Base-by-base conservation (phyloP, 306 rosid species). In the Prunus fruticosa region DNA sequence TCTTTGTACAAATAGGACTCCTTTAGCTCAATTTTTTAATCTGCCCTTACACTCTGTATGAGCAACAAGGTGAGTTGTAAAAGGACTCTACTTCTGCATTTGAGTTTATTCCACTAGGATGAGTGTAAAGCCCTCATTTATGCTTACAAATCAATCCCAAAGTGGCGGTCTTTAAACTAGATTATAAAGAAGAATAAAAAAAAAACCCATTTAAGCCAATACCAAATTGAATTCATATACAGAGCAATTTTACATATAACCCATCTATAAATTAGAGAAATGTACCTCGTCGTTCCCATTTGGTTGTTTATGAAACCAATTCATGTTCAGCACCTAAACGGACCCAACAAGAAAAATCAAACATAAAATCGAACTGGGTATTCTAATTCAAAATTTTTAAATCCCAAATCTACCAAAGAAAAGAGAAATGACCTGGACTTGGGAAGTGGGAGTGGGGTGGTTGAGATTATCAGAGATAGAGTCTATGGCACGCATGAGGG, bases 221-320 rank as follows among this genome's bases (percentile, higher is more conserved):
- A 56, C 4, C 19, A 51, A 3, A 43, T 28, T 18, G 65, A 27
- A 65, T 19, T 41, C n/a, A 62, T 20, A 46, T 6, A 58, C 76
- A 8, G 32, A 58, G 25, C 28, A 71, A 56, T 64, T 47, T 23
- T 50, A 32, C 16, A 58, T 11, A 61, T 25, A n/a, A 54, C 25
- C 58, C 14, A 27, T 8, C 7, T 57, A 23, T 20, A 20, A 10
- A 34, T 54, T 2, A 20, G 3, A 11, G 38, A 62, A 19, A 76
- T 56, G 49, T 76, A 95, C 99, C 93, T 92, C 97, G 66, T 92
- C 97, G 56, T 95, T 88, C 80, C 97, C 97, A 72, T 86, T 84
- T 15, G 92, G 92, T 85, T 95, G 99, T 88, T 90, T 90, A 86
- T 88, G 96, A 68, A 92, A 92, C 99, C 97, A 88, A 75, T 90